Evolutionary conservation across 352 stramenopile species (phyloP).

Genomic region (Globisporangium middletonii): DNA sequence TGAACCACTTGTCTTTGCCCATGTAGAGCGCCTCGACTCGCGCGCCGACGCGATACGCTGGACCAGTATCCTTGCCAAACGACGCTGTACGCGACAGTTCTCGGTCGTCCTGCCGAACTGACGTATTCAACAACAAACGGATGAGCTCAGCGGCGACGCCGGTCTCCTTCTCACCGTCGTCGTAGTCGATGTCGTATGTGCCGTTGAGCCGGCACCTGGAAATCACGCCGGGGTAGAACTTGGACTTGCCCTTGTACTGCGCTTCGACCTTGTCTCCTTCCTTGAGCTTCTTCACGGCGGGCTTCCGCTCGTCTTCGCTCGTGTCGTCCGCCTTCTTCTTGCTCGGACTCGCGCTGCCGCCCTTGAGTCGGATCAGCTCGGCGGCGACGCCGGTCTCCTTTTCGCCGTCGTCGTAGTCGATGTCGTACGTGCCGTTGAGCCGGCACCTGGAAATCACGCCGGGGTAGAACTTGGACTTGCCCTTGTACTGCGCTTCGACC

Average conservation of each 20-base stretch:
- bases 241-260: no score
- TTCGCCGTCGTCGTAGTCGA: conserved; percentile 38
- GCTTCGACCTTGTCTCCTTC: conserved; percentile 16
- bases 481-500: no score
- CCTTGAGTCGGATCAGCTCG: conserved; percentile 25
- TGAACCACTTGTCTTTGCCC: conserved; percentile 55
- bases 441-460: no score
- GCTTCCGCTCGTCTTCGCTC: neutral
- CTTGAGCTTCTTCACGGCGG: neutral
- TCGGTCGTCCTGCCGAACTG: conserved; percentile 9
- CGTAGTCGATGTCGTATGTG: no score
- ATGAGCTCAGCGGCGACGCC: neutral
- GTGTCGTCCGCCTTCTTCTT: neutral
- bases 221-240: no score
- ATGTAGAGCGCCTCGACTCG: conserved; percentile 62
- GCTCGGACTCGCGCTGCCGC: conserved; percentile 16
- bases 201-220: no score
- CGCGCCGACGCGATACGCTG: conserved; percentile 7
- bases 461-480: no score
- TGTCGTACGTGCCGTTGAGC: no score
- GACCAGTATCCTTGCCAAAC: neutral
- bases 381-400: conserved; percentile 32
- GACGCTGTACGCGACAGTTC: neutral
- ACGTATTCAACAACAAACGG: neutral
- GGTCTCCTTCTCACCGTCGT: no score